These are phyloP conservation scores for Saraca asoca DNA, from an alignment of 331 rosid species.

Conservation along the genomic window DNA sequence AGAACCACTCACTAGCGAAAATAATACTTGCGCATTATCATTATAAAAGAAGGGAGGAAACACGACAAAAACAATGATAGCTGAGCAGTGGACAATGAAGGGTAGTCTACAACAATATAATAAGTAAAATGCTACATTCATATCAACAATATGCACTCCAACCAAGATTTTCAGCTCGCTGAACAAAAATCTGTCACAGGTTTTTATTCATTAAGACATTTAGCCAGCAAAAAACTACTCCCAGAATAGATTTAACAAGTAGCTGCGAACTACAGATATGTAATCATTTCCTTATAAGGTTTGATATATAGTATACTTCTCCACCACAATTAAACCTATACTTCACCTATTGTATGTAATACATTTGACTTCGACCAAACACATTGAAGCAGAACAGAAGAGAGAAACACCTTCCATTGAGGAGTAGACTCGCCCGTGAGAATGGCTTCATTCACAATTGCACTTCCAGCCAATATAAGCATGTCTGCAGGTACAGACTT, in stretches of 20 bases:
- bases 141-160: background rate
- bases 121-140: background rate
- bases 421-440: constrained; percentile 99
- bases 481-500: constrained; percentile 97
- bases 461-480: constrained; percentile 96
- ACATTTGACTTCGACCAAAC: constrained; percentile 2
- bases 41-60: background rate
- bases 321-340: constrained; percentile 4
- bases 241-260: background rate
- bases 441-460: constrained; percentile 94
- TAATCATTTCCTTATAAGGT: too few species aligned
- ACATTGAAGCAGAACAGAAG: constrained; percentile 38
- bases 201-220: constrained; percentile 1
- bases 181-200: background rate
- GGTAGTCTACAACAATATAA: background rate
- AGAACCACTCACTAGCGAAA: constrained; percentile 8
- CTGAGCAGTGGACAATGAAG: constrained; percentile 1
- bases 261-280: background rate
- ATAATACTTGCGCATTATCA: background rate
- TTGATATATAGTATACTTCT: background rate
- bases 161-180: constrained; percentile 18
- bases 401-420: constrained; percentile 91
- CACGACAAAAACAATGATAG: constrained; percentile 19
- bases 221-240: background rate
- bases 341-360: background rate